Evolutionary conservation across 164 flowering plant genomes (phyloP), one percentile per base, ranked within the genome.

Genomic region (Platanus orientalis): DNA sequence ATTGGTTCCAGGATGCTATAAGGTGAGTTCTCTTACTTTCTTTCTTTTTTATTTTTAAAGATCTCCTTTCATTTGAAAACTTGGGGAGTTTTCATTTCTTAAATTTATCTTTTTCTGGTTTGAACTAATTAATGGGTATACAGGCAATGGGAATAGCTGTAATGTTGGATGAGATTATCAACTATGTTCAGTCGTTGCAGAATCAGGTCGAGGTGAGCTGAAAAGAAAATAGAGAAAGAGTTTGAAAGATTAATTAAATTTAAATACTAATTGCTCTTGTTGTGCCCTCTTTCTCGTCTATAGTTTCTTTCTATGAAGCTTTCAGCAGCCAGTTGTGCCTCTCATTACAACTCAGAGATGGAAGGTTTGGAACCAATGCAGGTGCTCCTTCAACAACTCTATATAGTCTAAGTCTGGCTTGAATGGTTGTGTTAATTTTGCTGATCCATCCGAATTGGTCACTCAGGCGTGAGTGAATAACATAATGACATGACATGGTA

Each of bases 81-180:
- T 34, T 19, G 1, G 55, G 23, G n/a, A n/a, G n/a, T n/a, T n/a
- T n/a, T n/a, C n/a, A n/a, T n/a, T n/a, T n/a, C n/a, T n/a, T 28
- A 29, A 13, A 39, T 49, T 17, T 12, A 53, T 0, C 49, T 60
- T 55, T 25, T 63, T 9, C 40, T 39, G 7, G 17, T 9, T 16
- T 40, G 12, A n/a, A n/a, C n/a, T n/a, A 11, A 3, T 29, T 16
- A 49, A 50, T 58, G 28, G 51, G 26, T 61, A 27, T 71, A 62
- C 71, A 85, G 90, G 76, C 90, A 21, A 83, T 85, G 90, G 90
- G 90, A 57, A 81, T 83, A 85, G 81, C 90, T 0, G 87, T 85
- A 19, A 80, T n/a, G n/a, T n/a, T n/a, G n/a, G n/a, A n/a, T n/a
- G n/a, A n/a, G n/a, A n/a, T n/a, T n/a, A n/a, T n/a, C n/a, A n/a